Evolutionary conservation across 148 eudicot species (phyloP).

Genomic region (Camellia sinensis): DNA sequence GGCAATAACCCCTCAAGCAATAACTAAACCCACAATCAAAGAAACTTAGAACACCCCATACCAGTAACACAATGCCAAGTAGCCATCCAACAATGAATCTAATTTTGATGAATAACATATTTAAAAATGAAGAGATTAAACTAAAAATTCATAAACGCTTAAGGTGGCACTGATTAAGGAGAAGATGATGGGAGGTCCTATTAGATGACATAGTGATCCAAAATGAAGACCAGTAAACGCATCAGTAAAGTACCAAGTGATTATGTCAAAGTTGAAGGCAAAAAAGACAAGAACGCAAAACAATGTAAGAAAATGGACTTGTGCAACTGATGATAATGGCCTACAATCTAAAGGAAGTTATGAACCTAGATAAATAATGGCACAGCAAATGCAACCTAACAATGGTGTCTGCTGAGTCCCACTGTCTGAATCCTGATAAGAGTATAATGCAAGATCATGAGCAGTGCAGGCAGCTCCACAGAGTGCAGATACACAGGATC

Average conservation of each 20-base stretch:
- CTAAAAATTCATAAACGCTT: neutral
- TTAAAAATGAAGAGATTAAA: neutral
- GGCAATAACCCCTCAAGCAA: no score
- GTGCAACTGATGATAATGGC: neutral
- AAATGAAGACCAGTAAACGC: neutral
- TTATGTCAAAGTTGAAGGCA: neutral
- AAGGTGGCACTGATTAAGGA: neutral
- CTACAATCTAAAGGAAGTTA: neutral
- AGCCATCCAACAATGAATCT: neutral
- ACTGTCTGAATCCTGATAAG: neutral
- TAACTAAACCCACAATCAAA: no score
- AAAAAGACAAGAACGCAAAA: neutral
- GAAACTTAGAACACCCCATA: no score
- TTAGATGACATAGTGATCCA: neutral
- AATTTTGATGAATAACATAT: neutral
- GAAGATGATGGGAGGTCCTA: neutral
- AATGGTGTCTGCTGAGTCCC: neutral
- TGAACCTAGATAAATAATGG: neutral
- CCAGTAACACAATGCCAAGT: neutral
- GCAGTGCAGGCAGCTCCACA: no score
- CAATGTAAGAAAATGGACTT: neutral
- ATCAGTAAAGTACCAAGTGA: neutral
- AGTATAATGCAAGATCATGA: neutral
- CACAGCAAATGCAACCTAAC: constrained; percentile 9
- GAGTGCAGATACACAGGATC: no score